phyloP scores from a whole-genome alignment of 2,329 filamentous ascomycete species.

The Trichoderma sp. region DNA sequence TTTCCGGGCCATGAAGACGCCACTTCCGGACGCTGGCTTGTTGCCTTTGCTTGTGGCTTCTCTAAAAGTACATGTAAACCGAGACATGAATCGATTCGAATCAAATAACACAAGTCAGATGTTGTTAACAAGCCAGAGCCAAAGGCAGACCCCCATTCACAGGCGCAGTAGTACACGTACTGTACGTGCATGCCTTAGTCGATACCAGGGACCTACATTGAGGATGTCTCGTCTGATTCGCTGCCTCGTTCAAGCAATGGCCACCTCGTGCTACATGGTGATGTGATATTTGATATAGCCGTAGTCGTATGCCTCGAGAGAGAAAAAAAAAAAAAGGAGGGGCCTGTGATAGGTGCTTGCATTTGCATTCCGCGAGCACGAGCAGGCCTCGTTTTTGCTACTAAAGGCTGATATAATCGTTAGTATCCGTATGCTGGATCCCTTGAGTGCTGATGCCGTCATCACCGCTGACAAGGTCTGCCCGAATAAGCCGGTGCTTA shows the following conservation, averaged over 20 bases:
- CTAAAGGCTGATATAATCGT: background rate
- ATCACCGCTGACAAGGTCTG: conserved; percentile 3
- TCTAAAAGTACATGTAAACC: background rate
- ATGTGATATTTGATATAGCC: conserved; percentile 6
- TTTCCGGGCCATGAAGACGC: background rate
- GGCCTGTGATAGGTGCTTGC: background rate
- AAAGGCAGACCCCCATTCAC: background rate
- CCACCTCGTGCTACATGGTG: background rate
- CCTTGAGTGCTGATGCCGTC: background rate
- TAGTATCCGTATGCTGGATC: background rate
- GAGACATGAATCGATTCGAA: background rate
- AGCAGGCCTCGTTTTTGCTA: background rate
- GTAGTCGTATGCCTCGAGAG: background rate
- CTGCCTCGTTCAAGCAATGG: background rate
- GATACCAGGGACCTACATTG: background rate
- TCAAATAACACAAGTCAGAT: background rate
- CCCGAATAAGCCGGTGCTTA: conserved; percentile 9
- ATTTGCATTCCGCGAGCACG: background rate
- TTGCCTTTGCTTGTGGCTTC: background rate
- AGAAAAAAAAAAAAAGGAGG: background rate
- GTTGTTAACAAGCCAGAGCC: background rate
- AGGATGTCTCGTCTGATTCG: background rate
- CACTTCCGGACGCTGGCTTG: background rate
- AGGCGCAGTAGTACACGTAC: background rate
- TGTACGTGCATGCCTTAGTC: background rate